Conservation (phyloP, 2,329 filamentous ascomycete genomes). For the Trichophyton schoenleinii region DNA sequence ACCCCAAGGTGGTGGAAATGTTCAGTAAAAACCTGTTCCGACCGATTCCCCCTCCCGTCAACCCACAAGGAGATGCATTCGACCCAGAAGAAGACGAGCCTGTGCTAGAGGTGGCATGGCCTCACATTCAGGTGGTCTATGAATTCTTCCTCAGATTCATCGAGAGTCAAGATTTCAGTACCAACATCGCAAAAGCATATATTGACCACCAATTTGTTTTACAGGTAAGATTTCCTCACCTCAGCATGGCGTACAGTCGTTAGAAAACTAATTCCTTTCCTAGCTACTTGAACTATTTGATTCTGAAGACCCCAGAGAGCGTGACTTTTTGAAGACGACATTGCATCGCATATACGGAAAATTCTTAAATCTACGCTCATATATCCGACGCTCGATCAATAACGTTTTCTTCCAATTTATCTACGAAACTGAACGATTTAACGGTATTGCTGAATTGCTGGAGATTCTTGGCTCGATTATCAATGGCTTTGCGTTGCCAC, state of each 20-base stretch:
- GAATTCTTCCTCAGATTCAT: conserved; percentile 99
- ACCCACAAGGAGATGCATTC: conserved; percentile 94
- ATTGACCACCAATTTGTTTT: conserved; percentile 98
- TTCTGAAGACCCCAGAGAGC: conserved; percentile 90
- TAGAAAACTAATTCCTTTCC: background rate
- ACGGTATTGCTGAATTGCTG: conserved; percentile 89
- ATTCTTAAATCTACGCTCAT: conserved; percentile 93
- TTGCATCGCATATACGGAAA: conserved; percentile 97
- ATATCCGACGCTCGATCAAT: conserved; percentile 96
- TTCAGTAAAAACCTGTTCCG: conserved; percentile 97
- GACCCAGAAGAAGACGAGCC: conserved; percentile 98
- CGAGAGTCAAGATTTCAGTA: conserved; percentile 99
- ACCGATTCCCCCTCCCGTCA: conserved; percentile 91
- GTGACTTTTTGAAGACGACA: conserved; percentile 96
- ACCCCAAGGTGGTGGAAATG: conserved; percentile 96
- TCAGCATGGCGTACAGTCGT: conserved; percentile 9
- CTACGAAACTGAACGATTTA: conserved; percentile 97
- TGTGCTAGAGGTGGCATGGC: conserved; percentile 95
- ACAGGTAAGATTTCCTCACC: conserved; percentile 38
- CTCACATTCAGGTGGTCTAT: conserved; percentile 97
- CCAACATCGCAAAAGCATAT: conserved; percentile 96
- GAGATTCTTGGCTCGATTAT: conserved; percentile 98
- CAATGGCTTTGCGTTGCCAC: conserved; percentile 89
- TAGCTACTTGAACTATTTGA: conserved; percentile 93
- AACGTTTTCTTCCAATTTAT: conserved; percentile 99